Conservation (phyloP, 768 basidiomycete species). For the Crucibulum laeve region DNA sequence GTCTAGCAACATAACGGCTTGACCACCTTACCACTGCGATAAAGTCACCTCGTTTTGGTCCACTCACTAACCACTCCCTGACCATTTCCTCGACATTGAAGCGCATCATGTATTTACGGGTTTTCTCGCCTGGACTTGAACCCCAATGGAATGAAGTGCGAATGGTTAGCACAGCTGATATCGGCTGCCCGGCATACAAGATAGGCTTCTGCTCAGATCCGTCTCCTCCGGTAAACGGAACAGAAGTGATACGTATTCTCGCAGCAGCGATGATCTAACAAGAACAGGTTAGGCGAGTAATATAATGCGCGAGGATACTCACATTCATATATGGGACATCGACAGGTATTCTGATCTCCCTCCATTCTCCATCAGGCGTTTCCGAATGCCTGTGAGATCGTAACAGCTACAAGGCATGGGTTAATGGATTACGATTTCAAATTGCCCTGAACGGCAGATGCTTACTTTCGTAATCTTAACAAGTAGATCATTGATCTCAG, state of each 20-base stretch:
- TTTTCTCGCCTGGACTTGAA: constrained; percentile 33
- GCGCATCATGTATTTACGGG: constrained; percentile 50
- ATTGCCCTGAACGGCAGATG: not conserved
- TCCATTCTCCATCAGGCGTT: constrained; percentile 50
- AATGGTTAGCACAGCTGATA: constrained; percentile 64
- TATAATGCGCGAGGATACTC: constrained; percentile 22
- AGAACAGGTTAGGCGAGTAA: constrained; percentile 5
- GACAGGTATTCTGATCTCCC: constrained; percentile 76
- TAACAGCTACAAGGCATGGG: constrained; percentile 28
- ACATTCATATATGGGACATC: constrained; percentile 84
- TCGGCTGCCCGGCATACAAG: constrained; percentile 84
- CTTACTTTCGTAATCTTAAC: constrained; percentile 27
- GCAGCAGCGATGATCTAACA: constrained; percentile 64
- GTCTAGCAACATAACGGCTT: constrained; percentile 4
- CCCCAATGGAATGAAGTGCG: constrained; percentile 80
- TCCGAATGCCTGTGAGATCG: constrained; percentile 37
- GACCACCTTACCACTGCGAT: constrained; percentile 52
- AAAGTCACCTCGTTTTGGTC: constrained; percentile 83
- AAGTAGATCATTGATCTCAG: constrained; percentile 23
- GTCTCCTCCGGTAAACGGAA: constrained; percentile 33
- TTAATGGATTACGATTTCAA: not conserved
- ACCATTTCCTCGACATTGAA: constrained; percentile 82
- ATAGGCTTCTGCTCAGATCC: constrained; percentile 24
- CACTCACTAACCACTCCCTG: constrained; percentile 87
- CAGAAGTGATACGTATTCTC: constrained; percentile 41